Base-by-base conservation (phyloP, 805 yeast genomes). In the Sporopachydermia quercuum region DNA sequence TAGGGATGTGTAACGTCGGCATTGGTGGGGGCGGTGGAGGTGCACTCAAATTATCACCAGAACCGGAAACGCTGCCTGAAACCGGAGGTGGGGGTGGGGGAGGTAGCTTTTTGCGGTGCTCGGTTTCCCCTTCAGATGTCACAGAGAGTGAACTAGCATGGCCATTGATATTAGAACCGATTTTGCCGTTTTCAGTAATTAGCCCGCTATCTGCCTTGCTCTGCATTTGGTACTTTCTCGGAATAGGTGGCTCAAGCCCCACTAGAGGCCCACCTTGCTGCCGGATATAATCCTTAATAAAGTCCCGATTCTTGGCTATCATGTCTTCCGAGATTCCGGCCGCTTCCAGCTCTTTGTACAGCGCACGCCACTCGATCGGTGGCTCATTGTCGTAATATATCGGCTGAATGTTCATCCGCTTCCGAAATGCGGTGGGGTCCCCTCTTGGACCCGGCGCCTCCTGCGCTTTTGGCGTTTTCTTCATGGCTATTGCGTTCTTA, bases 281-380 rank as follows among this genome's bases (percentile, higher is more conserved):
- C 3, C 74, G 61, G 43, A 84, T 80, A 52, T 80, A 84, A 40
- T 76, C 78, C 55, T 81, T 84, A 52, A 84, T 81, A 54, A 83
- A 82, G 43, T 80, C 82, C 43, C 86, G 65, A 53, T 84, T 82
- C 40, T 81, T 89, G 0, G 87, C 91, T 54, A 84, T 83, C 87
- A 81, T 78, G 47, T 83, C 94, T 51, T 84, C 93, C 1, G 83
- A 58, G 42, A 84, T 84, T 1, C 95, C 95, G 40, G 80, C 78
- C 15, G 70, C 65, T 34, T 78, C 89, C 40, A 84, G 64, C 51
- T 80, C 86, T 5, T 70, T 60, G 47, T 84, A 82, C 42, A 84
- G 65, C 1, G 77, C 64, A 38, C 87, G 59, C 94, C 94, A 84
- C 54, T 83, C 93, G 3, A 78, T 76, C 1, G 94, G 93, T 0